Evolutionary conservation across 1,139 yeast species (phyloP).

Genomic region (Protomyces lactucae-debilis): DNA sequence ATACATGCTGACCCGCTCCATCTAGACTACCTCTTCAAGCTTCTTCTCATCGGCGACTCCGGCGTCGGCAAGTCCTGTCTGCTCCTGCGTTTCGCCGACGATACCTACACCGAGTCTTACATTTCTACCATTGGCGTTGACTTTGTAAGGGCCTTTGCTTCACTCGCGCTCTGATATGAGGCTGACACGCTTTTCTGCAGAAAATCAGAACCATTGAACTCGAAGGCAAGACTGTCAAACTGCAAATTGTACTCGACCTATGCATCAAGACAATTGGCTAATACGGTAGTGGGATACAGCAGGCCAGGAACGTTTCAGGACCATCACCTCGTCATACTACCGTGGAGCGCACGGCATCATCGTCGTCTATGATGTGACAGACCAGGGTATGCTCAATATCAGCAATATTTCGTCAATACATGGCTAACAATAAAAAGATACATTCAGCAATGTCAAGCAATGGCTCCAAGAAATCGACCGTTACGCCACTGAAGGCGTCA

Average conservation of each 20-base stretch:
- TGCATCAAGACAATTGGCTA: too few relatives aligned
- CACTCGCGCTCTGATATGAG: not conserved
- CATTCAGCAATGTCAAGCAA: slow-evolving; percentile 94
- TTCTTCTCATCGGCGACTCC: slow-evolving; percentile 72
- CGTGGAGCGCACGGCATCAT: slow-evolving; percentile 99
- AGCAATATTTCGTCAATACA: not conserved
- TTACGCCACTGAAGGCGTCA: slow-evolving; percentile 95
- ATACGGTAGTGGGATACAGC: slow-evolving; percentile 84
- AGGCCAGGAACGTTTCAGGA: slow-evolving; percentile 96
- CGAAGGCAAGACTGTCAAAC: slow-evolving; percentile 93
- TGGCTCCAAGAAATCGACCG: slow-evolving; percentile 99
- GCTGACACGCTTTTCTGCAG: slow-evolving; percentile 2
- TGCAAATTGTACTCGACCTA: slow-evolving; percentile 55
- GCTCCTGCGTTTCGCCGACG: slow-evolving; percentile 91
- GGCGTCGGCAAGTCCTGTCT: slow-evolving; percentile 98
- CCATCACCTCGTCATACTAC: slow-evolving; percentile 95
- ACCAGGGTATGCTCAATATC: slow-evolving; percentile 52
- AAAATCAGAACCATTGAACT: slow-evolving; percentile 94
- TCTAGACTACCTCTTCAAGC: slow-evolving; percentile 79
- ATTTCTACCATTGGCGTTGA: slow-evolving; percentile 98
- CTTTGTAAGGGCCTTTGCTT: slow-evolving; percentile 44
- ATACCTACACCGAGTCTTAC: slow-evolving; percentile 94
- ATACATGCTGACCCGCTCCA: not conserved
- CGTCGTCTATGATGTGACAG: slow-evolving; percentile 96
- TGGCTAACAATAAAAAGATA: slow-evolving; percentile 36